These are phyloP conservation scores for Persicaria tinctoria DNA, from an alignment of 148 eudicot species.

Conservation along the genomic window DNA sequence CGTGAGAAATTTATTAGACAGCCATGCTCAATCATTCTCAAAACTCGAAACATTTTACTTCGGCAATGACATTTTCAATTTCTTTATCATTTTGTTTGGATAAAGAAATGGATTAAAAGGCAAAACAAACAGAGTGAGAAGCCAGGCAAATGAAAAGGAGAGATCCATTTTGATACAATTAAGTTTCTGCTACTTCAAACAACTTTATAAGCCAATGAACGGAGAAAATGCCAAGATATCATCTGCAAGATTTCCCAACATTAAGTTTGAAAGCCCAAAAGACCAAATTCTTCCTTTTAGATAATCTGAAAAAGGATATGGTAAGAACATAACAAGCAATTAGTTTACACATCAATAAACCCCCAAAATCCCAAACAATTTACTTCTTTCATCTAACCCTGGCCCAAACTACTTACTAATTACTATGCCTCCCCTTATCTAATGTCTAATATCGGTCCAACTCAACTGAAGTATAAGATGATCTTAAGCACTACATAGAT, in stretches of 20 bases:
- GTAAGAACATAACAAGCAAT: not conserved
- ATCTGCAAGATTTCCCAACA: not conserved
- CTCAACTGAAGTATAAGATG: too few relatives aligned
- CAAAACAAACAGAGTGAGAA: not conserved
- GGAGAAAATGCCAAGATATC: not conserved
- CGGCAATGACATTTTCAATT: not conserved
- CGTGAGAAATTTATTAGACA: not conserved
- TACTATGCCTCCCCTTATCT: not conserved
- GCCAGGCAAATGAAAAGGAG: not conserved
- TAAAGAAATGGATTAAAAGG: not conserved
- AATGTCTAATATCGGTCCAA: too few relatives aligned
- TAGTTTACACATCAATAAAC: not conserved
- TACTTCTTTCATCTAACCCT: not conserved
- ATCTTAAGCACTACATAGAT: too few relatives aligned
- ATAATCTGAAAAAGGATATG: not conserved
- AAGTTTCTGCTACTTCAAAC: not conserved
- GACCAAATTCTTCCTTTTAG: not conserved
- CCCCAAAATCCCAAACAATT: not conserved
- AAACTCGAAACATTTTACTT: not conserved
- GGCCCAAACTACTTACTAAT: not conserved
- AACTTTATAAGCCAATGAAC: not conserved
- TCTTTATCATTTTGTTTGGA: not conserved
- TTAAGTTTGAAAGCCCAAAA: not conserved
- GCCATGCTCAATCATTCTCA: not conserved
- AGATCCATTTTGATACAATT: not conserved